A percentile compares a stretch with the other conserved stretches of the same genome.
phyloP scores from a whole-genome alignment of 768 basidiomycete species.

The Saitozyma podzolica region DNA sequence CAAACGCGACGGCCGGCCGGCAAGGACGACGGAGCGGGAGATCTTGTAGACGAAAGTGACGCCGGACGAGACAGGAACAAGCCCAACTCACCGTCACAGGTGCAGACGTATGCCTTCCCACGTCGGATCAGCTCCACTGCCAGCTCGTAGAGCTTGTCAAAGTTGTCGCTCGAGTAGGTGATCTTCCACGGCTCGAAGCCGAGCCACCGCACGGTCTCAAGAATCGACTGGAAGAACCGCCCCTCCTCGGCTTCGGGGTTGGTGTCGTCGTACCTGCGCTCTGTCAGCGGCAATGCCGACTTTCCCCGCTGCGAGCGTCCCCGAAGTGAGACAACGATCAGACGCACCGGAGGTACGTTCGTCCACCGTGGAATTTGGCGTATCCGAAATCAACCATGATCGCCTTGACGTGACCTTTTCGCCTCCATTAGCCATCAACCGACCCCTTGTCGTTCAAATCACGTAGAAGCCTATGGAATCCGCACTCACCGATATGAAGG shows the following conservation, averaged over 20 bases:
- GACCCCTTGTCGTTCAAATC: neutral
- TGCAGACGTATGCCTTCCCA: constrained; percentile 92
- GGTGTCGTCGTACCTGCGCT: constrained; percentile 80
- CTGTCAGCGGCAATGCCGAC: neutral
- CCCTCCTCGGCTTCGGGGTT: constrained; percentile 98
- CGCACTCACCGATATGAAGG: constrained; percentile 59
- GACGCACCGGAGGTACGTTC: constrained; percentile 73
- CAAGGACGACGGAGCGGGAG: too few species aligned
- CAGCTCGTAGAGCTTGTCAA: constrained; percentile 77
- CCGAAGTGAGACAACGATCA: neutral
- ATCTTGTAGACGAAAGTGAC: neutral
- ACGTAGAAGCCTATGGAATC: too few species aligned
- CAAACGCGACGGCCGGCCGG: too few species aligned
- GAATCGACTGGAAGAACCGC: constrained; percentile 90
- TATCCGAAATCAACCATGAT: constrained; percentile 99
- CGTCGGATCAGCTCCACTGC: constrained; percentile 84
- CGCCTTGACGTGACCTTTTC: constrained; percentile 92
- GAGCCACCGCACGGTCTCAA: constrained; percentile 93
- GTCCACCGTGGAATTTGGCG: constrained; percentile 87
- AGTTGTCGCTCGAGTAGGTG: constrained; percentile 98
- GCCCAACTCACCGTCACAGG: constrained; percentile 78
- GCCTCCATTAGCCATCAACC: constrained; percentile 42
- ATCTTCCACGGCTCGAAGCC: constrained; percentile 98
- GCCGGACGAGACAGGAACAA: neutral
- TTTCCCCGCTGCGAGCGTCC: neutral